These are phyloP conservation scores for Candida incommunis DNA, from an alignment of 805 yeast genomes.

Conservation along the genomic window DNA sequence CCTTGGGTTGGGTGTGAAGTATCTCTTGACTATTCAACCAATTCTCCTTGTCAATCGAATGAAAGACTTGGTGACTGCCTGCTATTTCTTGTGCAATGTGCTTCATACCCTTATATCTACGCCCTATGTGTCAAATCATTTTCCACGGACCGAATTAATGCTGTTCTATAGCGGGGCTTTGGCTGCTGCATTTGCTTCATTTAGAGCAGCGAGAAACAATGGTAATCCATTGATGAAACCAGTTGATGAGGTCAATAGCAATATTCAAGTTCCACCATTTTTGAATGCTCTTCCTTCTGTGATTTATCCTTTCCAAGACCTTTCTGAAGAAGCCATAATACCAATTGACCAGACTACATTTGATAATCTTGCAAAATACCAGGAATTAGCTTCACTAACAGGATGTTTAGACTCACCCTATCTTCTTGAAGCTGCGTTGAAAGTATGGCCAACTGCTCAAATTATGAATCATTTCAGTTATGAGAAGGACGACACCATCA, in stretches of 20 bases:
- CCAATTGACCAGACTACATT: background rate
- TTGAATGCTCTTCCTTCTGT: background rate
- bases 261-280: background rate
- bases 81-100: no score
- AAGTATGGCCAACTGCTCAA: background rate
- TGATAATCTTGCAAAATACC: background rate
- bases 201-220: constrained; percentile 2
- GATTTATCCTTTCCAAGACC: background rate
- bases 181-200: background rate
- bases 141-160: no score
- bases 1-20: no score
- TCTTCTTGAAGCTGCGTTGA: background rate
- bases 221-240: constrained; percentile 2
- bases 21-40: no score
- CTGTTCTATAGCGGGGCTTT: background rate
- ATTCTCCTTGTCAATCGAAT: no score
- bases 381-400: background rate
- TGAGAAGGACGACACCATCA: background rate
- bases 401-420: background rate
- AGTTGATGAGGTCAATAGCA: background rate
- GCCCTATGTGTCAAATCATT: no score
- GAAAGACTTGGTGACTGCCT: no score
- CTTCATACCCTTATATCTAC: no score
- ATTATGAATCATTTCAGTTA: background rate
- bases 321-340: background rate